Evolutionary conservation across 345 rosid genomes (phyloP), one percentile per base, ranked within the genome.

Genomic region (Triadica sebifera): DNA sequence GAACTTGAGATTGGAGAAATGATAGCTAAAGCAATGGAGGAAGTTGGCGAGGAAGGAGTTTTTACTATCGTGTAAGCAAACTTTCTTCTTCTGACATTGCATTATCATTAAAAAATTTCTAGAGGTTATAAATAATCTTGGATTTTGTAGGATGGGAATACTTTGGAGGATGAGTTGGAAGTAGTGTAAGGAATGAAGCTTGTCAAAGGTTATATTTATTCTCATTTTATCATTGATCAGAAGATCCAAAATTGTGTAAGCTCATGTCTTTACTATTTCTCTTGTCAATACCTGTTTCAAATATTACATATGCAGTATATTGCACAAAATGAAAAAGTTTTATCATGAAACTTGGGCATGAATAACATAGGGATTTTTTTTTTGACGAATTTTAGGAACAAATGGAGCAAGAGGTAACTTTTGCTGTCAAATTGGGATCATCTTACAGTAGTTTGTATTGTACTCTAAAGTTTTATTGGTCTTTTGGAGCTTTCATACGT

Each of bases 141-240:
- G 71, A 65, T 56, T 75, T 79, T 73, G 9, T 81, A 94, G 98
- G 97, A 89, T 53, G 97, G 98, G 60, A 92, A 89, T 81, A 92
- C 96, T 50, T 82, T 88, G 83, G 92, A 89, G 61, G 86, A 92
- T 63, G 96, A 92, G 78, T 79, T 94, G 77, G 98, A 90, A 81
- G 93, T 92, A 76, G 97, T 90, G 73, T 94, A 92, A 83, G 98
- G 98, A 86, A 90, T 94, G 97, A 92, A 90, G 89, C 91, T 94
- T 55, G 90, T 87, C 70, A 89, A 97, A 87, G 97, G 98, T 72
- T 94, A 85, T 85, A 87, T 92, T 71, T 92, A 97, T 79, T 94
- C 97, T 16, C 90, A 90, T 76, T 94, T 94, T 78, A 76, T 92
- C 55, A 94, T 94, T 22, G 96, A 92, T 80, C 79, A 84, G 79